Percentiles rank a stretch among this genome's conserved stretches.
These are phyloP conservation scores for Stachybotrys chlorohalonatus DNA, from an alignment of 2,329 filamentous ascomycete species.

Conservation along the genomic window DNA sequence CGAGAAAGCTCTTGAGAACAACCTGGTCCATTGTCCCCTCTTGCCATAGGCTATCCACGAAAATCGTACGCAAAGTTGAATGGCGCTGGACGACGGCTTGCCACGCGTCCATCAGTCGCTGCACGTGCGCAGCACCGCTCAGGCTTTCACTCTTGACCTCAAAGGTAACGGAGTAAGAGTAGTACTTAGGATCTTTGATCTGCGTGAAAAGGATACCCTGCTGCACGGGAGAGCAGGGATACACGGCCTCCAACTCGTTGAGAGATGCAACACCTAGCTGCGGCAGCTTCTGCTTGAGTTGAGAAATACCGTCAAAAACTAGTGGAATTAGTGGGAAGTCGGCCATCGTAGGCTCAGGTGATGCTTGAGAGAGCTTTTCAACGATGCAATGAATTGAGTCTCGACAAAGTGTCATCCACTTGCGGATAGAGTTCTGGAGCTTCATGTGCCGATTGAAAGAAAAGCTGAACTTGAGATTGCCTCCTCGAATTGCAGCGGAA, in stretches of 20 bases:
- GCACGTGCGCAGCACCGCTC: neutral
- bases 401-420: constrained; percentile 1
- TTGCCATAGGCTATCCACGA: constrained; percentile 6
- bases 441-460: constrained; percentile 3
- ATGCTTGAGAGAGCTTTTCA: neutral
- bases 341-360: neutral
- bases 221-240: constrained; percentile 12
- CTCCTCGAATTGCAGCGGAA: neutral
- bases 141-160: neutral
- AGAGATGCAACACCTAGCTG: neutral
- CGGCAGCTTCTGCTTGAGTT: constrained; percentile 2
- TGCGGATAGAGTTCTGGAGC: neutral
- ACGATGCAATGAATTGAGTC: neutral
- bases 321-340: constrained; percentile 5
- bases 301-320: constrained; percentile 1
- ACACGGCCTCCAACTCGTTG: constrained; percentile 7
- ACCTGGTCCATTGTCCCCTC: constrained; percentile 9
- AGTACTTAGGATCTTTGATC: constrained; percentile 7
- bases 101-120: constrained; percentile 10
- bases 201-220: constrained; percentile 12
- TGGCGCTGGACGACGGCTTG: constrained; percentile 8
- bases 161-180: constrained; percentile 13
- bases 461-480: constrained; percentile 2
- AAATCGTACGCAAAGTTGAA: constrained; percentile 12
- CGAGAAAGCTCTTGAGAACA: constrained; percentile 6